These are phyloP conservation scores for Avena insularis DNA, from an alignment of 176 grass and related monocot species.

Conservation along the genomic window DNA sequence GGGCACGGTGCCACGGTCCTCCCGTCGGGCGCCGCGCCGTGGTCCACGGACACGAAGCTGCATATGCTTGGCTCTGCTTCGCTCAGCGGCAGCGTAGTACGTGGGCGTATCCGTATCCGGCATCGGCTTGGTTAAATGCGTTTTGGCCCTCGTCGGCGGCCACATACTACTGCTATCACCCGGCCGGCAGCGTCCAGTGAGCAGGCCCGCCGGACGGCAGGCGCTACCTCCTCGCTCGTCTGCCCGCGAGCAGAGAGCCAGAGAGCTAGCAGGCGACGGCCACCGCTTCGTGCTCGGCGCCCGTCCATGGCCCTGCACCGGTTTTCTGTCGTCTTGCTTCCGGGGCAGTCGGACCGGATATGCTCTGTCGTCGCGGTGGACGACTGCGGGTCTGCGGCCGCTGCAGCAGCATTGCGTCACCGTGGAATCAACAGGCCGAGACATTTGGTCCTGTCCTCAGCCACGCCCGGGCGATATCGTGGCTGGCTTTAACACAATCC, in stretches of 20 bases:
- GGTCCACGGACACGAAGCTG: neutral
- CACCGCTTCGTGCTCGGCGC: neutral
- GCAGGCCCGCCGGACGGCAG: neutral
- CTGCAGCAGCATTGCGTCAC: neutral
- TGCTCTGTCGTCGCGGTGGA: neutral
- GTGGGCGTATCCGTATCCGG: neutral
- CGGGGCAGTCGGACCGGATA: neutral
- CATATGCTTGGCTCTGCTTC: neutral
- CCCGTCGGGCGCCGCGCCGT: neutral
- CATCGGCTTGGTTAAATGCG: neutral
- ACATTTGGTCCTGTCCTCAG: neutral
- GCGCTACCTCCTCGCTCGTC: neutral
- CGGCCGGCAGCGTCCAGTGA: neutral
- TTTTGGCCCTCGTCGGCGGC: slow-evolving; percentile 26
- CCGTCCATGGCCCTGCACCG: neutral
- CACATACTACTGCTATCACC: neutral
- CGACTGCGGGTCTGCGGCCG: neutral
- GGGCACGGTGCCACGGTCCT: neutral
- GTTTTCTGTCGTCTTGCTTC: neutral
- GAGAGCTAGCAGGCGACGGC: neutral
- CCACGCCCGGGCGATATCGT: neutral
- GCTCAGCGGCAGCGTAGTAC: neutral
- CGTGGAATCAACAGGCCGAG: neutral
- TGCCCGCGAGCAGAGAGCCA: neutral
- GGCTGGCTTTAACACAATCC: no score